Base-by-base conservation (phyloP, 2,329 filamentous ascomycete species). In the Hypoxylon sp. region DNA sequence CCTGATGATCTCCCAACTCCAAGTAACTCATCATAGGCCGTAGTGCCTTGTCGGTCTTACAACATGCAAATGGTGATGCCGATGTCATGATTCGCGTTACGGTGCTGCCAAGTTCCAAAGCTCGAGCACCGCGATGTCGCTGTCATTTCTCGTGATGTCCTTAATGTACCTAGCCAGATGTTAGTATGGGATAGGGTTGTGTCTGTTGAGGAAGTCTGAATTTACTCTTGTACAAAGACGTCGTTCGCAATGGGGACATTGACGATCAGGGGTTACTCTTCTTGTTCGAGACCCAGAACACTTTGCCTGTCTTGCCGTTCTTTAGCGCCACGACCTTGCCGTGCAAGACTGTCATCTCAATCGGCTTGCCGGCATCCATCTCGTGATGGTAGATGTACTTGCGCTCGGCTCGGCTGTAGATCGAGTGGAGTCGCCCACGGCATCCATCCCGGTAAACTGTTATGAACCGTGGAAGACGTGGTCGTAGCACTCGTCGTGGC, bases 371-470 rank as follows among this genome's bases (percentile, higher is more conserved):
- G 4, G 48, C 54, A 13, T 71, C 66, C 14, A 33, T 40, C 2
- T 27, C n/a, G 37, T 64, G 27, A 1, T 63, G 33, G 33, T 69
- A 69, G 25, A 69, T 25, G 20, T 20, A 42, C 2, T 30, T 13
- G 2, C 33, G 30, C 1, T 11, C 6, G 1, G 4, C 5, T 5
- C 5, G 27, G 35, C 69, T 61, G 35, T 27, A 51, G 3, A 69
- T 55, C 1, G 69, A 69, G 14, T 30, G 37, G 8, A 71, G 46
- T 22, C 57, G 49, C 0, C 25, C 46, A 2, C 8, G 35, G 13
- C 2, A 50, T 13, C 61, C 68, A 22, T 65, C 17, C 17, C n/a
- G 14, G 8, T 61, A 71, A 1, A 54, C 14, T 13, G 57, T 58
- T n/a, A 48, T 40, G 25, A 46, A 2, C 11, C 25, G 31, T 31